A percentile compares a stretch with the other conserved stretches of the same genome.
These are phyloP conservation scores for Rosa rugosa DNA, from an alignment of 306 rosid species.

Conservation along the genomic window DNA sequence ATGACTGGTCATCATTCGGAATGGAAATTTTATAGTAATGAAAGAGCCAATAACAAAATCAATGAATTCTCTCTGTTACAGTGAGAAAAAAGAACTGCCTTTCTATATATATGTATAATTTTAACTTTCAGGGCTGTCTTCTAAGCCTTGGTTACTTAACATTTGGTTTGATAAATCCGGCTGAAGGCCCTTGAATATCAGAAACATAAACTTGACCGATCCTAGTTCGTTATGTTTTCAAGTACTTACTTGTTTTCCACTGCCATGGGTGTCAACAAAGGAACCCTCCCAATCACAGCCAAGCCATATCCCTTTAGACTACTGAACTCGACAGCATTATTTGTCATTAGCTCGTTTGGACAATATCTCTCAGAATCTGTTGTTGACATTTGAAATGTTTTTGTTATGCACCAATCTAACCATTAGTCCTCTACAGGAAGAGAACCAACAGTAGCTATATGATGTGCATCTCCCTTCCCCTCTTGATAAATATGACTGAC, in stretches of 20 bases:
- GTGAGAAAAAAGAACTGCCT: not conserved
- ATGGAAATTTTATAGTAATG: not conserved
- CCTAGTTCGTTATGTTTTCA: slow-evolving; percentile 78
- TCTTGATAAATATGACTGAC: too few species aligned
- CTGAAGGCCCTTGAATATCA: slow-evolving; percentile 50
- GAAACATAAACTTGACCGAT: slow-evolving; percentile 91
- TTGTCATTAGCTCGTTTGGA: slow-evolving; percentile 75
- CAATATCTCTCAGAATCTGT: slow-evolving; percentile 75
- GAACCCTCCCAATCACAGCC: slow-evolving; percentile 77
- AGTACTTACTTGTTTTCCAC: slow-evolving; percentile 64
- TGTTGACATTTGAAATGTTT: too few species aligned
- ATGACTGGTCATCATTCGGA: too few species aligned
- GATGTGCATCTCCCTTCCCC: too few species aligned
- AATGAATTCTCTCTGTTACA: not conserved
- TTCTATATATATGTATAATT: slow-evolving; percentile 1
- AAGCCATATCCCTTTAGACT: slow-evolving; percentile 80
- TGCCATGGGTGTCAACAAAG: slow-evolving; percentile 73
- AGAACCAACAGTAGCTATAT: too few species aligned
- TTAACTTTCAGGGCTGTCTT: not conserved
- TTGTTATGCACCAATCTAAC: too few species aligned
- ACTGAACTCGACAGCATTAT: slow-evolving; percentile 76
- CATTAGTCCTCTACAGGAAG: too few species aligned
- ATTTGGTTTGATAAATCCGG: slow-evolving; percentile 36
- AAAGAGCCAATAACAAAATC: not conserved
- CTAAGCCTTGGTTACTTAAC: slow-evolving; percentile 26